These are phyloP conservation scores for Aureobasidium namibiae DNA, from an alignment of 2,329 filamentous ascomycete genomes.

Conservation along the genomic window DNA sequence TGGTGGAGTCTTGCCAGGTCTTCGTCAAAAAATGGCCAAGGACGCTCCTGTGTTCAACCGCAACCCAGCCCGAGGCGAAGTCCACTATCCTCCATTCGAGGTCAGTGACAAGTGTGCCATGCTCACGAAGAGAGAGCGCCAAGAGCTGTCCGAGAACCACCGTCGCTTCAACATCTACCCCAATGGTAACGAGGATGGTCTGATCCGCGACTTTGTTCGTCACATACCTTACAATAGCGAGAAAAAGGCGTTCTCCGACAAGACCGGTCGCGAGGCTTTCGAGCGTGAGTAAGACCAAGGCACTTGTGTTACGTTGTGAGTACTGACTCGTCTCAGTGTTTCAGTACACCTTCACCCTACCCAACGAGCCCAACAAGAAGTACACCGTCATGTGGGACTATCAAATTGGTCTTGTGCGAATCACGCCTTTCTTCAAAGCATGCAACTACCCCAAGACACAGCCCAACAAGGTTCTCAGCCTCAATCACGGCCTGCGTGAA, in stretches of 20 bases:
- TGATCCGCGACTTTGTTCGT: conserved; percentile 40
- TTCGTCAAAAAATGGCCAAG: conserved; percentile 53
- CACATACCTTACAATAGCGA: conserved; percentile 93
- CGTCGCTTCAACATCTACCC: conserved; percentile 58
- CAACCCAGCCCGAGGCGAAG: conserved; percentile 53
- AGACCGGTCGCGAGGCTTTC: conserved; percentile 80
- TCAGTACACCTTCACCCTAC: conserved; percentile 71
- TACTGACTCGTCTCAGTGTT: conserved; percentile 51
- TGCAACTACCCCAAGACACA: conserved; percentile 85
- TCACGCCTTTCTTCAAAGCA: conserved; percentile 92
- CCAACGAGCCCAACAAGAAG: conserved; percentile 51
- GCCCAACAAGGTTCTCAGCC: conserved; percentile 63
- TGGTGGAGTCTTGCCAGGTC: not conserved
- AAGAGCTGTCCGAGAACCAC: conserved; percentile 50
- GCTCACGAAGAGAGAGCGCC: conserved; percentile 22
- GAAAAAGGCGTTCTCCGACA: conserved; percentile 80
- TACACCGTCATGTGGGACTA: conserved; percentile 96
- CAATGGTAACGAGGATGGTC: conserved; percentile 39
- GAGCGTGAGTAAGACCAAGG: conserved; percentile 55
- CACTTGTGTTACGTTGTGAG: not conserved
- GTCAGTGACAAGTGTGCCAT: conserved; percentile 35
- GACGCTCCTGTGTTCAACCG: conserved; percentile 56
- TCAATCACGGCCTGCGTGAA: conserved; percentile 74
- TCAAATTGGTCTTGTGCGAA: conserved; percentile 84
- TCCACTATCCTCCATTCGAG: conserved; percentile 71